Evolutionary conservation across 169 alveolate genomes (phyloP), one percentile per base, ranked within the genome.

Genomic region (Plasmodium berghei): DNA sequence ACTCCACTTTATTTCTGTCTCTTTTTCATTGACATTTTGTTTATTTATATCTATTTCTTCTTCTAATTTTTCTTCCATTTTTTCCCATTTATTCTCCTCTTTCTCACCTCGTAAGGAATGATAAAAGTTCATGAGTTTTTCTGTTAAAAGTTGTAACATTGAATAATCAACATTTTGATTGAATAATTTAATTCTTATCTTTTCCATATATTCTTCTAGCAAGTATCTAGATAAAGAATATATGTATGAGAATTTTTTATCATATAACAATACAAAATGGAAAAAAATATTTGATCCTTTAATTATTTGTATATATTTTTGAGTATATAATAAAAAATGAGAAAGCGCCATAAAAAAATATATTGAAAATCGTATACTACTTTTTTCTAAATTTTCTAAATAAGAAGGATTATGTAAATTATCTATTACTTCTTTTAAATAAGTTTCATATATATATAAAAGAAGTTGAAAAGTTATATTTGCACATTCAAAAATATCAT

Each of bases 281-380:
- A 16, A 26, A 14, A n/a, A 18, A 1, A 28, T 52, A 45, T 52
- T 20, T 14, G 83, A 54, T 4, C 56, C 49, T 54, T 62, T 83
- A 20, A 83, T 46, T 34, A 83, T 52, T 34, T 83, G n/a, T 20
- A 83, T 54, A 71, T 83, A 83, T 67, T 67, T 83, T 45, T 45
- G 14, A 24, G 56, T 49, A 48, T 62, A 83, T 40, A 83, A 54
- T 16, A 83, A 18, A 67, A 83, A 83, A 28, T 54, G 42, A 2
- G 85, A 83, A 42, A 83, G 74, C 5, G 73, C 45, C 26, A 71
- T 83, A 46, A 55, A 83, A 83, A 83, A 83, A 71, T 46, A 55
- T 0, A 62, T 46, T 2, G 46, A 70, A 83, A 83, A 83, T 56
- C 90, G 55, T 10, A 83, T 62, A 59, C 22, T 49, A 14, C 90